Percentiles rank a stretch among this genome's conserved stretches.
phyloP scores from a whole-genome alignment of 306 rosid species.

The Fagus sylvatica region DNA sequence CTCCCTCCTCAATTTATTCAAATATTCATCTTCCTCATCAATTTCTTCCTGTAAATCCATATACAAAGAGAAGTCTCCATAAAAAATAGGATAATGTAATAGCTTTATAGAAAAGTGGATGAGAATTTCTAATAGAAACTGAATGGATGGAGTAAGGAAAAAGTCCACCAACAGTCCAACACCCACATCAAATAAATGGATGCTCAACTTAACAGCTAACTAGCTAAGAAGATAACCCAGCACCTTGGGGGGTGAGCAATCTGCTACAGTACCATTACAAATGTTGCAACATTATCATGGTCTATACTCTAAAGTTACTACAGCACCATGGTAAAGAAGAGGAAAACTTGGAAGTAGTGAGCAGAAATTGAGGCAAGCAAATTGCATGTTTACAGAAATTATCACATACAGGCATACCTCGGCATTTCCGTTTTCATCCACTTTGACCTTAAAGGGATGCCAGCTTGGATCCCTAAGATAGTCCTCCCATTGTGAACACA shows the following conservation, averaged over 20 bases:
- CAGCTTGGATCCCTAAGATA: slow-evolving; percentile 70
- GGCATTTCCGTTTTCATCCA: slow-evolving; percentile 26
- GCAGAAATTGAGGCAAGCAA: not conserved
- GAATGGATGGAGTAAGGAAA: not conserved
- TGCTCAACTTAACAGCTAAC: not conserved
- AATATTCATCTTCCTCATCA: slow-evolving; percentile 62
- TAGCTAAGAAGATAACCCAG: not conserved
- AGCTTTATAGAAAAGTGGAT: not conserved
- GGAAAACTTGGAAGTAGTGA: not conserved
- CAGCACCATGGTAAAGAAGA: not conserved
- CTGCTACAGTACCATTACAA: not conserved
- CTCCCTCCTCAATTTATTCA: slow-evolving; percentile 56
- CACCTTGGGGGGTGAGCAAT: not conserved
- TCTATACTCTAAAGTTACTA: not conserved
- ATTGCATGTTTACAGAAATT: not conserved
- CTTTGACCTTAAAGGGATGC: slow-evolving; percentile 70
- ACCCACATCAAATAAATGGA: not conserved
- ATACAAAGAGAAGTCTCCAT: not conserved
- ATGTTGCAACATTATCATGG: not conserved
- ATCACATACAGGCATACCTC: slow-evolving; percentile 34
- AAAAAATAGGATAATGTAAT: not conserved
- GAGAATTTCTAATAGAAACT: not conserved
- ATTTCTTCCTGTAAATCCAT: slow-evolving; percentile 49
- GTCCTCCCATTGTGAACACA: slow-evolving; percentile 59
- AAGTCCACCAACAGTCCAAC: not conserved